Evolutionary conservation across 257 asterid species (phyloP).

Genomic region (Solanum habrochaites): DNA sequence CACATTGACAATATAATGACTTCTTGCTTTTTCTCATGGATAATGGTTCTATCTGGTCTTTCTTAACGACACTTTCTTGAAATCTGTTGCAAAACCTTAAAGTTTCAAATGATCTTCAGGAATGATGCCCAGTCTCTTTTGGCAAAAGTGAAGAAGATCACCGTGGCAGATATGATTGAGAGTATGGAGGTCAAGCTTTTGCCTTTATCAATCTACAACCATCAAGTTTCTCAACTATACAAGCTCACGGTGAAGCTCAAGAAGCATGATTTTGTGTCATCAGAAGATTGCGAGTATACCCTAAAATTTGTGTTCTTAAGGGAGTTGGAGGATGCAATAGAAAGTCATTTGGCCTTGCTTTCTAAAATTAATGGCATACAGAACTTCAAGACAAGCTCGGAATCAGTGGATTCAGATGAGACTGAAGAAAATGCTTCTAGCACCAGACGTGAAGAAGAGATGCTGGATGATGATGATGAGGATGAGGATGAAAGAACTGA

Average conservation of each 20-base stretch:
- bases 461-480: conserved; percentile 26
- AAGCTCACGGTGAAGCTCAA: conserved; percentile 53
- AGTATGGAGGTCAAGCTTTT: conserved; percentile 53
- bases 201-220: conserved; percentile 24
- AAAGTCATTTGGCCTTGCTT: conserved; percentile 47
- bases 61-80: neutral
- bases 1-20: neutral
- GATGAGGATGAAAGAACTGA: conserved; percentile 50
- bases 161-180: conserved; percentile 78
- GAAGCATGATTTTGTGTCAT: conserved; percentile 52
- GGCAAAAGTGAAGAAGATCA: conserved; percentile 53
- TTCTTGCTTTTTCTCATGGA: neutral
- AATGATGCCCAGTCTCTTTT: conserved; percentile 58
- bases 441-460: conserved; percentile 13
- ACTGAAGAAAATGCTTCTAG: conserved; percentile 33
- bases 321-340: conserved; percentile 76
- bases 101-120: conserved; percentile 29
- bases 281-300: conserved; percentile 40
- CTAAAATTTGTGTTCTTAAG: conserved; percentile 31
- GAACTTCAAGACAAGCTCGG: conserved; percentile 19
- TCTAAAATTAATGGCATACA: conserved; percentile 44
- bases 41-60: neutral
- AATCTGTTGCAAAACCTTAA: neutral
- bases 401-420: conserved; percentile 22
- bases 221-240: conserved; percentile 29